phyloP scores from a whole-genome alignment of 1,284 basidiomycete genomes.

The Microbotryum scabiosae region DNA sequence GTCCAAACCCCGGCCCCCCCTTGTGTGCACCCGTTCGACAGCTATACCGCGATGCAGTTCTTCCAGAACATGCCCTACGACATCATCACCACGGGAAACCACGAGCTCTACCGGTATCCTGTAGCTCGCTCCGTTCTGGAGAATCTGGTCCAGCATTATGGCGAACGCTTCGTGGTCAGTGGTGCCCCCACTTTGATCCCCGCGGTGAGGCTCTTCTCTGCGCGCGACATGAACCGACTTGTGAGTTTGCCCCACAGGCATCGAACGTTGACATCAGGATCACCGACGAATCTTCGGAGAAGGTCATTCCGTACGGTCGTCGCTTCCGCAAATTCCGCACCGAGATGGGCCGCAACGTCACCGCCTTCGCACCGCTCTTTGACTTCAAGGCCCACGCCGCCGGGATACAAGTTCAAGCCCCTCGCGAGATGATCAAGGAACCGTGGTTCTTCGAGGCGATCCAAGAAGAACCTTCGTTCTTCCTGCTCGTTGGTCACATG shows the following conservation, averaged over 20 bases:
- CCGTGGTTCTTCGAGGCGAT: constrained; percentile 35
- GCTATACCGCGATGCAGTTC: constrained; percentile 27
- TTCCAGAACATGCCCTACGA: constrained; percentile 32
- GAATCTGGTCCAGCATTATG: constrained; percentile 24
- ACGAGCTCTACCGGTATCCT: constrained; percentile 35
- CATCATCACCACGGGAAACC: constrained; percentile 35
- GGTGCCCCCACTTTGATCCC: constrained; percentile 1
- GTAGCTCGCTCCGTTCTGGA: constrained; percentile 29
- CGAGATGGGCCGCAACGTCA: constrained; percentile 31
- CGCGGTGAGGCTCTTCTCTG: not conserved
- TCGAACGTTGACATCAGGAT: constrained; percentile 30
- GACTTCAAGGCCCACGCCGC: constrained; percentile 33
- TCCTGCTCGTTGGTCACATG: constrained; percentile 32
- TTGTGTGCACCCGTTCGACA: not conserved
- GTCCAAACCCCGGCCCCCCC: not conserved
- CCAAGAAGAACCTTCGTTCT: constrained; percentile 26
- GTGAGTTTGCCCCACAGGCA: constrained; percentile 17
- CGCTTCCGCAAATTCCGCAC: constrained; percentile 33
- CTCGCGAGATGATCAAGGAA: constrained; percentile 32
- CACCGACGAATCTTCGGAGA: not conserved
- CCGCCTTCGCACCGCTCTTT: constrained; percentile 36
- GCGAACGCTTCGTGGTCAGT: constrained; percentile 11
- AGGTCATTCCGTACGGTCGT: constrained; percentile 25
- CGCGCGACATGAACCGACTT: constrained; percentile 6
- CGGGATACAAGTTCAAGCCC: constrained; percentile 20